Conservation (phyloP, 352 stramenopile genomes). For the Salisapilia sapeloensis region DNA sequence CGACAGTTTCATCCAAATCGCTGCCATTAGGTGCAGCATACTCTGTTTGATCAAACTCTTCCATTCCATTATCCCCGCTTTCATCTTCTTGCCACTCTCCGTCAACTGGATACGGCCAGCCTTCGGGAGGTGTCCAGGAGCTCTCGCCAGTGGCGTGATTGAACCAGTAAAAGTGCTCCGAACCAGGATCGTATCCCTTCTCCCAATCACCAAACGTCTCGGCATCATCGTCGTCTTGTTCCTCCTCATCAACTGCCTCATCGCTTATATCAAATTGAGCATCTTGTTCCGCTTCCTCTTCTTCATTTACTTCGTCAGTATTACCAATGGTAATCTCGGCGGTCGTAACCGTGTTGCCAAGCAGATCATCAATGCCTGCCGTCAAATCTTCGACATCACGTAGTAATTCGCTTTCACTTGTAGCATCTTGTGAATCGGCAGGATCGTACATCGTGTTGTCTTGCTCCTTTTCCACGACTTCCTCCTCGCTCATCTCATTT, state of each 20-base stretch:
- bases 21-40: background rate
- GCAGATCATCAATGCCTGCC: too few relatives aligned
- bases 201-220: conserved; percentile 74
- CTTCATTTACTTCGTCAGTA: background rate
- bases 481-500: too few relatives aligned
- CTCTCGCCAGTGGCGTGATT: conserved; percentile 68
- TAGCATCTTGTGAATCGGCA: too few relatives aligned
- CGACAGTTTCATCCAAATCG: conserved; percentile 1
- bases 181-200: conserved; percentile 63
- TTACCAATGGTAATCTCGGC: too few relatives aligned
- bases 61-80: conserved; percentile 3
- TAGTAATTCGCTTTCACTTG: conserved; percentile 1
- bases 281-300: conserved; percentile 8
- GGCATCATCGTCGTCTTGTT: conserved; percentile 57
- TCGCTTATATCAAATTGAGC: conserved; percentile 13
- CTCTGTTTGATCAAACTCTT: conserved; percentile 3
- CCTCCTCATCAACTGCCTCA: conserved; percentile 5
- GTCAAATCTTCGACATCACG: conserved; percentile 2
- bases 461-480: background rate
- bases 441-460: too few relatives aligned
- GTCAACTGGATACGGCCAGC: conserved; percentile 58
- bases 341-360: too few relatives aligned
- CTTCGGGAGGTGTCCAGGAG: conserved; percentile 56
- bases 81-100: conserved; percentile 23
- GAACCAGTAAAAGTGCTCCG: conserved; percentile 83